Evolutionary conservation across 2,329 filamentous ascomycete species (phyloP), one percentile per base, ranked within the genome.

Genomic region (Chlorencoelia australis): DNA sequence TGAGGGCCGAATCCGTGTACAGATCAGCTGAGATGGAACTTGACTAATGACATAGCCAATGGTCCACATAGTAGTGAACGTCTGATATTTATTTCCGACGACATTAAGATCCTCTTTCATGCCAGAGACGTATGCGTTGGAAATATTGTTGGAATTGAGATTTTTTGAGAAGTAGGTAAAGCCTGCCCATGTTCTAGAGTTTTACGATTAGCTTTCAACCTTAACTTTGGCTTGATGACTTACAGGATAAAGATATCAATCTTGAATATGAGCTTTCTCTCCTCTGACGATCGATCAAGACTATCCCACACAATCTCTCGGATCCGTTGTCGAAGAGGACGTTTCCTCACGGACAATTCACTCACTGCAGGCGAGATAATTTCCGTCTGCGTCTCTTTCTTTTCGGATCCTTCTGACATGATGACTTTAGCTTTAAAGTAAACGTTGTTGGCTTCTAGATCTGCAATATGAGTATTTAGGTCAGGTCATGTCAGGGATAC

Each of bases 41-140:
- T 69, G 59, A 3, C 66, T 66, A 29, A 71, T 60, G 0, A 71
- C 64, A 41, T 73, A 73, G 11, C 69, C 69, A 2, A 67, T 61
- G 0, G 43, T 45, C 30, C 33, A 45, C 8, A 37, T 39, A 11
- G 44, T 34, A n/a, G 33, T 37, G 19, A 33, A 40, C 14, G 39
- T 41, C 22, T 40, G 35, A 14, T 38, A 59, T 39, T 76, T 59
- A 41, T 76, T 73, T 2, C 62, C 60, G 29, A 68, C 66, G 7
- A 75, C 50, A 2, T 54, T 44, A 5, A 71, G 56, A 33, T 71
- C 60, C 34, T 68, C 58, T 32, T 51, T 44, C 64, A 67, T 68
- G 20, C 64, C 64, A 15, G 61, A 65, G 4, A 67, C 62, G 41
- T 63, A 68, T 5, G 64, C 60, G 52, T 64, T 65, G 43, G 60